phyloP scores from a whole-genome alignment of 495 filamentous ascomycete species.

The Penicillium cosmopolitanum region DNA sequence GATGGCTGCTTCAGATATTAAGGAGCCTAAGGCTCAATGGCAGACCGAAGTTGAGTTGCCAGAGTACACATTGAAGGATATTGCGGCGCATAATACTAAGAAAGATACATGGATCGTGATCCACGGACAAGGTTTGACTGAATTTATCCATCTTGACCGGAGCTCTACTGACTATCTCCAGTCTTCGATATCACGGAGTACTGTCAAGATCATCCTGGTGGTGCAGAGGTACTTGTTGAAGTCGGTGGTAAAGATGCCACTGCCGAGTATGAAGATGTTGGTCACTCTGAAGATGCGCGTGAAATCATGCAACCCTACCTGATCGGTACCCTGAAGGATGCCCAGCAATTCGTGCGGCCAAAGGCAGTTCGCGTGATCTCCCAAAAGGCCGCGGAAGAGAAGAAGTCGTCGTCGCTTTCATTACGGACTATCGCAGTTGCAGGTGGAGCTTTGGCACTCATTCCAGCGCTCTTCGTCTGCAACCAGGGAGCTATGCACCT shows the following conservation, averaged over 20 bases:
- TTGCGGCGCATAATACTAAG: conserved; percentile 49
- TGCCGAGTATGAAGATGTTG: conserved; percentile 54
- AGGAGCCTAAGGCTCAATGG: conserved; percentile 25
- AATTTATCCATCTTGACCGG: neutral
- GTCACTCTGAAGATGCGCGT: conserved; percentile 54
- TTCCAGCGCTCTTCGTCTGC: conserved; percentile 25
- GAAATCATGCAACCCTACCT: conserved; percentile 35
- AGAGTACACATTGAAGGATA: conserved; percentile 44
- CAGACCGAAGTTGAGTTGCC: conserved; percentile 19
- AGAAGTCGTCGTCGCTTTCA: conserved; percentile 10
- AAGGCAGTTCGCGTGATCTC: conserved; percentile 35
- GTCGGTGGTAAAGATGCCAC: conserved; percentile 57
- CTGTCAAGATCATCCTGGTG: conserved; percentile 58
- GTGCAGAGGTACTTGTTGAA: conserved; percentile 49
- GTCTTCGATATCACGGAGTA: conserved; percentile 58
- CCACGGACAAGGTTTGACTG: conserved; percentile 51
- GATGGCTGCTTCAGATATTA: conserved; percentile 22
- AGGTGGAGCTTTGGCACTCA: conserved; percentile 15
- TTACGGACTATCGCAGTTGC: conserved; percentile 7
- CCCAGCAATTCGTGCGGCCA: conserved; percentile 27
- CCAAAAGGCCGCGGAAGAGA: conserved; percentile 15
- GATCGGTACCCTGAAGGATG: conserved; percentile 38
- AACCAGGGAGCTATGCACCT: conserved; percentile 6
- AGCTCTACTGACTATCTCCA: conserved; percentile 19
- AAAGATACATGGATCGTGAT: conserved; percentile 55